Evolutionary conservation across 345 rosid genomes (phyloP), one percentile per base, ranked within the genome.

Genomic region (Eucalyptus marginata): DNA sequence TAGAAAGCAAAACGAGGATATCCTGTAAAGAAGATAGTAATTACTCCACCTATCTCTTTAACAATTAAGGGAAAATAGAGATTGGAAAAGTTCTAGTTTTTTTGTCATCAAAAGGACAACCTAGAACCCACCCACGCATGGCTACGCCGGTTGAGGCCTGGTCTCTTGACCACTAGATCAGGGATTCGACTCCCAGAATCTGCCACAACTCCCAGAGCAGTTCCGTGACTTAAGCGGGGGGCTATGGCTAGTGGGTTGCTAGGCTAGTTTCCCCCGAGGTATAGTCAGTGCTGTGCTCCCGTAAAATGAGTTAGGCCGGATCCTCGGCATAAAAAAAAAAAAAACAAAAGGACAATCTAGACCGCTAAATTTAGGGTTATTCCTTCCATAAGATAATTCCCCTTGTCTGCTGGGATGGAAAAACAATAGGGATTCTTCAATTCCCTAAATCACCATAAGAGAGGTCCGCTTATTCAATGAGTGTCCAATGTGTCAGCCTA

Each of bases 1-100:
- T 44, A 66, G 94, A 92, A 79, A 94, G 93, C 89, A 90, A 92
- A 90, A 91, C 91, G 5, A 90, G 89, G 33, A 88, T 90, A 51
- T 47, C 92, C 92, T 91, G 54, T 66, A 31, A 94, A 92, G 90
- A 92, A 91, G 90, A 92, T 90, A 89, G 88, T 25, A 6, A 84
- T 47, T 88, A 91, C 91, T 49, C 43, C 64, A 15, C 16, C 44
- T 14, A 27, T 86, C 59, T 1, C 64, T 51, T 33, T 58, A 86
- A 52, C 46, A 43, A 33, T 25, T 62, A 86, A 86, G 87, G 20
- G 54, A 62, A 86, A 86, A 51, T 66, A 43, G 56, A 50, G 59
- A 40, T 22, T 68, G 18, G 80, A 68, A 66, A 31, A 36, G 79
- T 14, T 66, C 54, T 66, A 66, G 33, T 66, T 15, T 31, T 66